Base-by-base conservation (phyloP, 1,139 yeast genomes). In the Yamadazyma sp. region DNA sequence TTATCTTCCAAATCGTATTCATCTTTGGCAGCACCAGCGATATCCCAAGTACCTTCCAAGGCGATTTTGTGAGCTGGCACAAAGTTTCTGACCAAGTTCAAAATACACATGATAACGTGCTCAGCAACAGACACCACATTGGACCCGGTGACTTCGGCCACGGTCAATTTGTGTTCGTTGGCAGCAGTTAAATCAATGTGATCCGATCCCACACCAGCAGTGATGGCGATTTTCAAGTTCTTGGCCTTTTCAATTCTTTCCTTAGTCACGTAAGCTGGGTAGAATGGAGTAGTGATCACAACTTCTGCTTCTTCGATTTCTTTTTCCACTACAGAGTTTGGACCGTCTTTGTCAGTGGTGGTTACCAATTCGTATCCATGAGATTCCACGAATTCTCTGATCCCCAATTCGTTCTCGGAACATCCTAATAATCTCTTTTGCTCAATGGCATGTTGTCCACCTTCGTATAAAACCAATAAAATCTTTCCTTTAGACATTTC, bases 121-220 rank as follows among this genome's bases (percentile, higher is more conserved):
- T 86, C 95, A 8, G 94, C 91, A 33, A 86, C 94, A 4, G 91
- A 82, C 17, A 74, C 78, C 36, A 85, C 91, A 56, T 86, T 85
- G 39, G 91, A 82, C 5, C 94, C 94, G 25, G 95, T 86, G 40
- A 85, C 94, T 64, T 85, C 94, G 38, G 81, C 67, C 17, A 86
- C 94, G 14, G 85, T 74, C 54, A 86, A 77, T 36, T 70, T 73
- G 39, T 62, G 59, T 54, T 78, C 77, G 59, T 83, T 83, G 49
- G 89, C 88, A 50, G 87, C 87, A 50, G 74, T 73, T 54, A 86
- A 73, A 55, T 85, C 94, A 47, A 85, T 71, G 61, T 86, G 94
- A 59, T 86, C 95, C 10, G 88, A 81, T 6, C 95, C 95, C 45
- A 86, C 91, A 50, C 94, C 95, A 7, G 94, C 94, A 38, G 92